These are phyloP conservation scores for Chrysoporthe austroafricana DNA, from an alignment of 2,329 filamentous ascomycete genomes.

Conservation along the genomic window DNA sequence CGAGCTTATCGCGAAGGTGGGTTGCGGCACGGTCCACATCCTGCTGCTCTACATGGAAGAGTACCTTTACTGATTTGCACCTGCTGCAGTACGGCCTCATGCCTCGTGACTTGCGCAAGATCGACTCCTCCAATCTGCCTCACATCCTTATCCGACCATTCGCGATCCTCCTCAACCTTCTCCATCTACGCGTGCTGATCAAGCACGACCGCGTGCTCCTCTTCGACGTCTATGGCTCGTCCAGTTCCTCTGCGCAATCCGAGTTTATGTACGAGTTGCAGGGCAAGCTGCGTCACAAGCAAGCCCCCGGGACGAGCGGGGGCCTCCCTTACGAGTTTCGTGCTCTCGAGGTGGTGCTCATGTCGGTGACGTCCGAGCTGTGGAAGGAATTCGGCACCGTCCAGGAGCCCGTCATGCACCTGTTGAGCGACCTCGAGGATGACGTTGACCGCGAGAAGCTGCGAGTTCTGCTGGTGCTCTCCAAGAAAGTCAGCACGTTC, in stretches of 20 bases:
- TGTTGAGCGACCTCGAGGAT: constrained; percentile 89
- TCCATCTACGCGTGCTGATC: constrained; percentile 95
- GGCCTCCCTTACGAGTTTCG: constrained; percentile 93
- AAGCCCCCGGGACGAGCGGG: constrained; percentile 55
- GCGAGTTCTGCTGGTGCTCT: constrained; percentile 86
- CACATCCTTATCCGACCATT: constrained; percentile 93
- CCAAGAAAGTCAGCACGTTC: constrained; percentile 94
- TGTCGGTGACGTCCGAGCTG: constrained; percentile 87
- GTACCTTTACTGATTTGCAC: constrained; percentile 14
- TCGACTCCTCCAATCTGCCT: constrained; percentile 92
- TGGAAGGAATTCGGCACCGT: constrained; percentile 96
- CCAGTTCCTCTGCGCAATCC: constrained; percentile 92
- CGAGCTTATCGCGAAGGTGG: constrained; percentile 90
- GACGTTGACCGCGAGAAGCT: constrained; percentile 96
- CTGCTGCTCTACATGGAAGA: not conserved
- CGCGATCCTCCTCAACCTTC: constrained; percentile 90
- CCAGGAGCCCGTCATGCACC: constrained; percentile 85
- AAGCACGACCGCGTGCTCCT: constrained; percentile 90
- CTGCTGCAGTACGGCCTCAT: constrained; percentile 77
- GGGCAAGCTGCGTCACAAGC: constrained; percentile 85
- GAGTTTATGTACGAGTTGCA: constrained; percentile 98
- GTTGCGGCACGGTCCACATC: constrained; percentile 29
- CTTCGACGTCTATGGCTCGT: constrained; percentile 94
- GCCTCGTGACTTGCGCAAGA: constrained; percentile 94
- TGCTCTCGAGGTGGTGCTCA: constrained; percentile 90